Evolutionary conservation across 1,284 basidiomycete species (phyloP), one percentile per base, ranked within the genome.

Genomic region (Rhodotorula sp.): DNA sequence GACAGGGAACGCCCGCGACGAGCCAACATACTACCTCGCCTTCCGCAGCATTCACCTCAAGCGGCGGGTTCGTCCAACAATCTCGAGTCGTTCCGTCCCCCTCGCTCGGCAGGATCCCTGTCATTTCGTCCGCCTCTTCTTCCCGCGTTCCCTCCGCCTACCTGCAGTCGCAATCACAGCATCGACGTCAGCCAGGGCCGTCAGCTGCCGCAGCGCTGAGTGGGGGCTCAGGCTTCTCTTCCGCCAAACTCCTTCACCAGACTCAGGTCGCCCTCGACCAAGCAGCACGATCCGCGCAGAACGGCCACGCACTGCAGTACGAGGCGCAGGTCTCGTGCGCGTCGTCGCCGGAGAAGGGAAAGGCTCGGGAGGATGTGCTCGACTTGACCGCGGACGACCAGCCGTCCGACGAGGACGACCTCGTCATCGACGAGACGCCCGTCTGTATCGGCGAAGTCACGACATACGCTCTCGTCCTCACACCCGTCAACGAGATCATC

Each of bases 391-490:
- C 39, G 24, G 67, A 67, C 49, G 55, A 57, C 20, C 54, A 49
- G 30, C 48, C 51, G 13, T 70, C 67, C 13, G 71, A 70, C 52
- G 60, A 64, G 29, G 73, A 74, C 34, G 67, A 70, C 6, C 52
- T 73, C 36, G 62, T 76, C 20, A 55, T 69, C 6, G 70, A 72
- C 59, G 67, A 67, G 10, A 48, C 59, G 10, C 74, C 74, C 20
- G 86, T 95, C 57, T 95, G 93, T 79, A 94, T 96, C 67, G 93
- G 93, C 4, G 89, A 91, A 64, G 83, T 96, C 59, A 84, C 85
- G 53, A 88, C 89, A 15, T 90, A 89, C 22, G 92, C 91, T 7
- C 85, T 95, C 57, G 88, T 95, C 64, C 84, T 94, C 13, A 94
- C 94, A 80, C 92, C 91, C 5, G 85, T 89, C n/a, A 78, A 84